Conservation (phyloP, 2,329 filamentous ascomycete species). For the Chaetothyriales sp. region DNA sequence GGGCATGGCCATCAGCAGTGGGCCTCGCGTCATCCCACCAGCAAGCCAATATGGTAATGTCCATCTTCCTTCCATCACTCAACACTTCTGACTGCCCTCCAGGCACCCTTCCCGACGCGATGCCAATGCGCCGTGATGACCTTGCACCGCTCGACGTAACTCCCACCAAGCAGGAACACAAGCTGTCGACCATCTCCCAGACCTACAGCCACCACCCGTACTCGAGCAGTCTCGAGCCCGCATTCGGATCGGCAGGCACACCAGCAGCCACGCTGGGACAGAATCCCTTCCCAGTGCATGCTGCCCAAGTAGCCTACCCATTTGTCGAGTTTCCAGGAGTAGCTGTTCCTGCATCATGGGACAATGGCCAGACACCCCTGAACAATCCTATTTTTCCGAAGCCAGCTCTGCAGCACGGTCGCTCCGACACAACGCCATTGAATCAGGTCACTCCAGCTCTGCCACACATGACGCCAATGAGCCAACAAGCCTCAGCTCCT, state of each 20-base stretch:
- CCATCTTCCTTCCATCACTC: not conserved
- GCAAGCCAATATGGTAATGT: conserved; percentile 1
- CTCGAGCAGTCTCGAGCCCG: not conserved
- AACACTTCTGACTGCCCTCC: not conserved
- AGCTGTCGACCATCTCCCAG: conserved; percentile 1
- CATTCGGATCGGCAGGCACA: not conserved
- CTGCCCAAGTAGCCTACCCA: not conserved
- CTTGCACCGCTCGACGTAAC: conserved; percentile 14
- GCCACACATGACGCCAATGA: not conserved
- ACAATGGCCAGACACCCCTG: not conserved
- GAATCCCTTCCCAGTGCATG: not conserved
- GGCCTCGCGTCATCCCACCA: conserved; percentile 6
- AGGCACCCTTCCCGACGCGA: not conserved
- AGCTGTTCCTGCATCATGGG: not conserved
- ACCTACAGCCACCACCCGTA: not conserved
- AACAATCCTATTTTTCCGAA: not conserved
- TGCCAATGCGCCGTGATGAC: not conserved
- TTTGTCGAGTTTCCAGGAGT: not conserved
- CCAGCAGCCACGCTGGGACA: not conserved
- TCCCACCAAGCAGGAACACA: conserved; percentile 16
- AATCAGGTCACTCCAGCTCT: not conserved
- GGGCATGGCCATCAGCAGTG: not conserved
- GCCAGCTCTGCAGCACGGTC: not conserved
- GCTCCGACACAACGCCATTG: not conserved
- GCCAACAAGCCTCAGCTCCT: not conserved